Percentiles rank a stretch among this genome's conserved stretches.
phyloP scores from a whole-genome alignment of 1,284 basidiomycete genomes.

The Cryptococcus sp. region DNA sequence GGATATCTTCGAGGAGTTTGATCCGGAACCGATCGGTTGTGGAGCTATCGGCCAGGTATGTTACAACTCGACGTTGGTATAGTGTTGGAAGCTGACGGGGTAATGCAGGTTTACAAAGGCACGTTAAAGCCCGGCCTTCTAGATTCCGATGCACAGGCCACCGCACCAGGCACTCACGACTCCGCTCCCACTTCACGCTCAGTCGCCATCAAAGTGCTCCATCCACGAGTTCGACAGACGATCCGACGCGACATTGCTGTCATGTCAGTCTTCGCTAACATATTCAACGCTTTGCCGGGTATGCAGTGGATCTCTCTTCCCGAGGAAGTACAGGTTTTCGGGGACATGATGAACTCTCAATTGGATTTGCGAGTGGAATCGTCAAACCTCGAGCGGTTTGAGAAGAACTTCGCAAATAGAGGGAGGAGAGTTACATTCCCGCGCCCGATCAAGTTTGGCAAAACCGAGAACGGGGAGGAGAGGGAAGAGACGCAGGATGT shows the following conservation, averaged over 20 bases:
- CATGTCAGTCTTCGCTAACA: slow-evolving; percentile 83
- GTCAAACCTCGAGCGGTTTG: slow-evolving; percentile 81
- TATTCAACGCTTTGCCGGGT: slow-evolving; percentile 79
- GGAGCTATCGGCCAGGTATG: slow-evolving; percentile 93
- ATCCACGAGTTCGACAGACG: slow-evolving; percentile 77
- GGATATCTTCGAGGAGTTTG: slow-evolving; percentile 90
- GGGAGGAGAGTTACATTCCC: slow-evolving; percentile 87
- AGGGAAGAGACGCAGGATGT: slow-evolving; percentile 61
- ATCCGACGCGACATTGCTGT: slow-evolving; percentile 89
- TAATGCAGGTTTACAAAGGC: slow-evolving; percentile 54
- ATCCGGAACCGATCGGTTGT: slow-evolving; percentile 85
- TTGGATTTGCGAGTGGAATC: slow-evolving; percentile 90
- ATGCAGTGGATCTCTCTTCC: slow-evolving; percentile 97
- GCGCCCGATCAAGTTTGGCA: slow-evolving; percentile 63
- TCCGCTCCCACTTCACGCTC: slow-evolving; percentile 64
- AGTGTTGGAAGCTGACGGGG: not conserved
- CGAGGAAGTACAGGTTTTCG: slow-evolving; percentile 93
- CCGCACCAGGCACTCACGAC: not conserved
- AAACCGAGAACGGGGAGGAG: slow-evolving; percentile 13
- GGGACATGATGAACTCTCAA: slow-evolving; percentile 96
- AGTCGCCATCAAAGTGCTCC: slow-evolving; percentile 95
- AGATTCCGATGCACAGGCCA: slow-evolving; percentile 2
- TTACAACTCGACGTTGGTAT: too few relatives aligned
- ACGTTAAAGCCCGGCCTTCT: slow-evolving; percentile 25
- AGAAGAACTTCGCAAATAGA: slow-evolving; percentile 74